These are phyloP conservation scores for Meripilus lineatus DNA, from an alignment of 1,284 basidiomycete species.

Conservation along the genomic window DNA sequence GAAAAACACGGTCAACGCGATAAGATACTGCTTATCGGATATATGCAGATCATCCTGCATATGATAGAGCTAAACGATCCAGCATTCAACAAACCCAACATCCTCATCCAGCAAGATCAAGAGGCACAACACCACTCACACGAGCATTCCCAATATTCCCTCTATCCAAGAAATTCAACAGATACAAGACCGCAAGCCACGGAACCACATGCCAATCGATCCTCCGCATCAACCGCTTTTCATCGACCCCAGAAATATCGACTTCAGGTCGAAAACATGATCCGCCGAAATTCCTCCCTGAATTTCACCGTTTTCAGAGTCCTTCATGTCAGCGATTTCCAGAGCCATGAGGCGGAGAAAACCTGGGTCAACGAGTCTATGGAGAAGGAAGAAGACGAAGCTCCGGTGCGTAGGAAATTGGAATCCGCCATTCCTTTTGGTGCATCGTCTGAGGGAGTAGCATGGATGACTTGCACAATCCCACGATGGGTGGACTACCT, in stretches of 20 bases:
- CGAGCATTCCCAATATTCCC: slow-evolving; percentile 81
- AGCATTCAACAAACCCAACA: slow-evolving; percentile 4
- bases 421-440: no score
- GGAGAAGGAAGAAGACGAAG: no score
- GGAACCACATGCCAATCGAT: slow-evolving; percentile 63
- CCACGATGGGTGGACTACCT: no score
- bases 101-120: no score
- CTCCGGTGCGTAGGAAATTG: no score
- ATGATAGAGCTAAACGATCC: slow-evolving; percentile 42
- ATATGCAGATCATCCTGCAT: slow-evolving; percentile 52
- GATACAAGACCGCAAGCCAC: slow-evolving; percentile 68
- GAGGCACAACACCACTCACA: slow-evolving; percentile 28
- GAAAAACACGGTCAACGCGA: slow-evolving; percentile 63
- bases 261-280: slow-evolving; percentile 41
- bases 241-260: slow-evolving; percentile 52
- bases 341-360: no score
- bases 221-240: slow-evolving; percentile 58
- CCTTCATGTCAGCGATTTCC: no score
- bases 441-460: no score
- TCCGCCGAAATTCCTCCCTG: no score
- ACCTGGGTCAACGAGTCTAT: no score
- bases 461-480: no score
- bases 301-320: no score
- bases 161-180: slow-evolving; percentile 74
- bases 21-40: slow-evolving; percentile 59